These are phyloP conservation scores for Cladobotryum mycophilum DNA, from an alignment of 2,329 filamentous ascomycete genomes.

Conservation along the genomic window DNA sequence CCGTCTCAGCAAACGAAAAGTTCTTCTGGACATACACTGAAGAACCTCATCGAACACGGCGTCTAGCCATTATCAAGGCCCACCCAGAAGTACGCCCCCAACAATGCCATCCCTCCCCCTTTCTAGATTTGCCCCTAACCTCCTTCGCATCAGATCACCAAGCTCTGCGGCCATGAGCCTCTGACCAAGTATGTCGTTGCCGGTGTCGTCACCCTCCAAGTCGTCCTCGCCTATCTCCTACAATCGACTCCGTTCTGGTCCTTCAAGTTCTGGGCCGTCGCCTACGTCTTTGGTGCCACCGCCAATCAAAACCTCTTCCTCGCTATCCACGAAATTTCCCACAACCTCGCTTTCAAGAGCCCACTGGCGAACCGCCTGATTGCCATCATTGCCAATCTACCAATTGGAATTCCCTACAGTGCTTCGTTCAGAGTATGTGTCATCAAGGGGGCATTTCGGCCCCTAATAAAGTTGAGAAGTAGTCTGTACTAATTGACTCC, in stretches of 20 bases:
- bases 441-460: no score
- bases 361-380: slow-evolving; percentile 74
- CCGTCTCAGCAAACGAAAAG: slow-evolving; percentile 30
- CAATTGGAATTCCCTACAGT: slow-evolving; percentile 92
- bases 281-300: slow-evolving; percentile 88
- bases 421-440: slow-evolving; percentile 77
- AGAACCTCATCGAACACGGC: slow-evolving; percentile 86
- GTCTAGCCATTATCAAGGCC: slow-evolving; percentile 93
- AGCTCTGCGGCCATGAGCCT: slow-evolving; percentile 93
- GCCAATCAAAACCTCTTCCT: slow-evolving; percentile 98
- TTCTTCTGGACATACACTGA: slow-evolving; percentile 99
- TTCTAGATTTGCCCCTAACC: slow-evolving; percentile 1
- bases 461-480: neutral
- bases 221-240: slow-evolving; percentile 70
- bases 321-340: slow-evolving; percentile 96
- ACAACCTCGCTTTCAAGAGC: slow-evolving; percentile 89
- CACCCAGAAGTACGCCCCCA: slow-evolving; percentile 69
- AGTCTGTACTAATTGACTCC: neutral
- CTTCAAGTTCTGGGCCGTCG: slow-evolving; percentile 76
- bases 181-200: slow-evolving; percentile 90
- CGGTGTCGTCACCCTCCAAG: slow-evolving; percentile 75
- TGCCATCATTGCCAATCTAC: slow-evolving; percentile 89
- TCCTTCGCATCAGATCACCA: slow-evolving; percentile 62
- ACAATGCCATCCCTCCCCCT: neutral
- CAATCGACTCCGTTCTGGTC: slow-evolving; percentile 73